These are phyloP conservation scores for Botrytis aclada DNA, from an alignment of 2,329 filamentous ascomycete species.

Conservation along the genomic window DNA sequence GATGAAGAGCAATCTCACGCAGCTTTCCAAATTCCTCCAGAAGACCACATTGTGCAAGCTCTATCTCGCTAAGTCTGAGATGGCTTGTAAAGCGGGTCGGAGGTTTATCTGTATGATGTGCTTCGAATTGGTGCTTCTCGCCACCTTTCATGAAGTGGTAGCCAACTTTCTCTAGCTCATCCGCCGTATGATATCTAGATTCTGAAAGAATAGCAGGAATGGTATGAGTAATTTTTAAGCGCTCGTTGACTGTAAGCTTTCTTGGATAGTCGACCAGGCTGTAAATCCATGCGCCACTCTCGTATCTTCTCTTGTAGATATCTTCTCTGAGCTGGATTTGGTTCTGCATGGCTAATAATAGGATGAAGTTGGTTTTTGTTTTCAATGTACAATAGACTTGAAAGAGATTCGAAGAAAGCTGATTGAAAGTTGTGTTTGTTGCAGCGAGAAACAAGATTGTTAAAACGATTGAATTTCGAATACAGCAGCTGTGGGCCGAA, in stretches of 20 bases:
- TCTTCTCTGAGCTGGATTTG: not conserved
- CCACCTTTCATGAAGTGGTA: constrained; percentile 1
- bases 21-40: not conserved
- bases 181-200: not conserved
- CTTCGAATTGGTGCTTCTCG: not conserved
- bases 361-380: not conserved
- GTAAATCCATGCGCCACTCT: not conserved
- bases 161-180: not conserved
- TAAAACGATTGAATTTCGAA: not conserved
- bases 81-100: not conserved
- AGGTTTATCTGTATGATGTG: not conserved
- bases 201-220: not conserved
- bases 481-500: not conserved
- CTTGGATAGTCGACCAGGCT: not conserved
- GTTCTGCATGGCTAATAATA: not conserved
- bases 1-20: not conserved
- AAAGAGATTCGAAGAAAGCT: not conserved
- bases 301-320: not conserved
- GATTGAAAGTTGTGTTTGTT: not conserved
- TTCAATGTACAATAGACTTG: not conserved
- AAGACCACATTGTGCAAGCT: not conserved
- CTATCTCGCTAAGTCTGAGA: not conserved
- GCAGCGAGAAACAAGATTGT: not conserved
- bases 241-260: not conserved
- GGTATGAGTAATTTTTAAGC: not conserved